Base-by-base conservation (phyloP, 2,329 filamentous ascomycete genomes). In the Neonectria ditissima region DNA sequence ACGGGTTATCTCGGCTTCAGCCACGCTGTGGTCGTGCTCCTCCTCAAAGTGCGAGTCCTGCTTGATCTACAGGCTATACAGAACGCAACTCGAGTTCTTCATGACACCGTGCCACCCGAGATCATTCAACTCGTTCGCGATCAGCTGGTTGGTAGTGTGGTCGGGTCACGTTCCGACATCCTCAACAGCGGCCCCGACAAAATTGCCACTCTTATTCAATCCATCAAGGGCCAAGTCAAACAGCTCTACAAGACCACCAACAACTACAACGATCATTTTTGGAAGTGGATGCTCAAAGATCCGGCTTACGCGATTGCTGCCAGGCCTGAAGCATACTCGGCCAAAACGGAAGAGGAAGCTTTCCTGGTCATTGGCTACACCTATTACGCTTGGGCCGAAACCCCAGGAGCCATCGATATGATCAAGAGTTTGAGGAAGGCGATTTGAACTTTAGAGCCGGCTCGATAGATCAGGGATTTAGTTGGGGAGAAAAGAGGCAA, bases 1-100 rank as follows among this genome's bases (percentile, higher is more conserved):
- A 13, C 11, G 0, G n/a, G 14, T 1, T 71, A n/a, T n/a, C 10
- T 66, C 18, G 18, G 48, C n/a, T 13, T 73, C 2, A 69, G 65
- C 48, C 67, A 73, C 16, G 43, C 51, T 0, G 55, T 28, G 0
- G 55, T 66, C 16, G 48, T 74, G 0, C 52, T 55, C 0, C 58
- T 76, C 0, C 62, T 74, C 66, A 76, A 75, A 50, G 47, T 74
- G 3, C 69, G 69, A 2, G 9, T 70, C 10, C 59, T 76, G 16
- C 62, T 74, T 13, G 65, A 74, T 20, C n/a, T 76, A 0, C 63
- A 63, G 26, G 63, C 59, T 11, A 58, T 69, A 0, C 71, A 73
- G 2, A 70, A 66, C 24, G 26, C 67, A 1, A 24, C 24, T 0
- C 47, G 43, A 2, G 63, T 59, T 3, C 50, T 74, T 2, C 47